Base-by-base conservation (phyloP, 2,329 filamentous ascomycete species). In the Didymella lethalis region DNA sequence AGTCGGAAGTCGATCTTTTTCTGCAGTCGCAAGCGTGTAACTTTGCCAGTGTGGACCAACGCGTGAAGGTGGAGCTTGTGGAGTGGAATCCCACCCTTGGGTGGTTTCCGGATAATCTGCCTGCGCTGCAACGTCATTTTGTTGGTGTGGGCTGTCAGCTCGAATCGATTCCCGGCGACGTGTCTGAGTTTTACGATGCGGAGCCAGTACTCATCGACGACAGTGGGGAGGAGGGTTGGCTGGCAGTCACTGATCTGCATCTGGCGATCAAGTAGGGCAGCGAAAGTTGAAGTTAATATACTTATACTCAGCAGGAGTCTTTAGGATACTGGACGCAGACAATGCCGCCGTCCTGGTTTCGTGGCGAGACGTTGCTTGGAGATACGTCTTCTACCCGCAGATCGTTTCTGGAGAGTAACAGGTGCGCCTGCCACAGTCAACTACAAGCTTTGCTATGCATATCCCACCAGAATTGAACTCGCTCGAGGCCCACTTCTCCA, bases 31-130 rank as follows among this genome's bases (percentile, higher is more conserved):
- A 36, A 7, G 5, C 14, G 48, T 12, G 48, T 7, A 11, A 28
- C 10, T n/a, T 57, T 18, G 25, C 25, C 2, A 4, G 28, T 34
- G 11, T 10, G 20, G 11, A 38, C 0, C 34, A n/a, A 3, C 1
- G 6, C 10, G 3, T 58, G 16, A 18, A 16, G 16, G 32, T 59
- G 2, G 45, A 46, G 14, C 11, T 54, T 1, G 20, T 45, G 1
- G 56, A 54, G 3, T 59, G 56, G 56, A 25, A 41, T 10, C 56
- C 56, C 4, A 41, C 16, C 14, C 11, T 54, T 4, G 56, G 56
- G 1, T 59, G 50, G 49, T 59, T 28, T 29, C 56, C 56, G 1
- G 32, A 50, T 2, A 40, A 29, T 2, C 11, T 59, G 14, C 20
- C 32, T 0, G 26, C 2, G 7, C n/a, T 59, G 31, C 50, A 59